Evolutionary conservation across 176 grass and related monocot species (phyloP).

Genomic region (Musa troglodytarum): DNA sequence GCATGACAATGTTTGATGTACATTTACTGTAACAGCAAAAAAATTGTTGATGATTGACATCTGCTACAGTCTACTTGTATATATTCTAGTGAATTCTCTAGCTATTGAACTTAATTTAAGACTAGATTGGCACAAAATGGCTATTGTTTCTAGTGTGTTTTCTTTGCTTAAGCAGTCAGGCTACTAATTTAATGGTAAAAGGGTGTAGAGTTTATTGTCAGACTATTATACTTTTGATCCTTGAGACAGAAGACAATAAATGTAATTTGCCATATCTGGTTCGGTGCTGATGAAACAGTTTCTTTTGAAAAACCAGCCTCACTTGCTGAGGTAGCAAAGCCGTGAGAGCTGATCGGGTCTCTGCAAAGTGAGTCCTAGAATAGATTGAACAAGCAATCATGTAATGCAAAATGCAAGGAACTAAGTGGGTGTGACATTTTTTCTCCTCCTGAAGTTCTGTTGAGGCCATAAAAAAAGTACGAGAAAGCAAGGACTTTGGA

Average conservation of each 20-base stretch:
- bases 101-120: background rate
- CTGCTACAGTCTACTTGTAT: background rate
- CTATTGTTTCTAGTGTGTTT: no score
- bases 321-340: slow-evolving; percentile 73
- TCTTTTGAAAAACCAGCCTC: slow-evolving; percentile 62
- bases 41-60: background rate
- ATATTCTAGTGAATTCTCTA: background rate
- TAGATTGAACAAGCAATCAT: slow-evolving; percentile 58
- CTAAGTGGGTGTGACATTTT: slow-evolving; percentile 82
- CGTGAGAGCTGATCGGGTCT: slow-evolving; percentile 68
- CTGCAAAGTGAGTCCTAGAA: slow-evolving; percentile 50
- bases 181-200: no score
- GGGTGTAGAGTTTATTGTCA: background rate
- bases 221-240: background rate
- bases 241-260: slow-evolving; percentile 51
- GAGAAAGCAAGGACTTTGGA: slow-evolving; percentile 8
- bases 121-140: no score
- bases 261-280: slow-evolving; percentile 85
- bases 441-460: slow-evolving; percentile 43
- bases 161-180: no score
- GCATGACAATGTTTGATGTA: no score
- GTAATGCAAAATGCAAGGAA: slow-evolving; percentile 71
- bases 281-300: slow-evolving; percentile 50
- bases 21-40: no score
- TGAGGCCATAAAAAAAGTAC: slow-evolving; percentile 18